A percentile compares a stretch with the other conserved stretches of the same genome.
phyloP scores from a whole-genome alignment of 768 basidiomycete species.

The Psilocybe sp. region DNA sequence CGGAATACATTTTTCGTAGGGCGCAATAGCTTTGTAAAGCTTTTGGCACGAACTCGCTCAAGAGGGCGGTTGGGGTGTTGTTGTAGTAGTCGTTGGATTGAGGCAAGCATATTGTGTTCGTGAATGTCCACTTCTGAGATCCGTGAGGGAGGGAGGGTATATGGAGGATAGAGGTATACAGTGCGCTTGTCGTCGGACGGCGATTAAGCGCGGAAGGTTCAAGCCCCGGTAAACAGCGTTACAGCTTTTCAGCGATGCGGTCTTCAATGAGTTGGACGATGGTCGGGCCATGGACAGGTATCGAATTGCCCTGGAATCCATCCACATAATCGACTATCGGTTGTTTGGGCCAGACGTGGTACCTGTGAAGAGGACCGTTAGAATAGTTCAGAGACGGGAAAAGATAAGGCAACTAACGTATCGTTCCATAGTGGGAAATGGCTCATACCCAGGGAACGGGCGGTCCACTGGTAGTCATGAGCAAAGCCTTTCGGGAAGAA shows the following conservation, averaged over 20 bases:
- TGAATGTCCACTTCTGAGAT: no score
- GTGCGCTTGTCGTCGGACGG: no score
- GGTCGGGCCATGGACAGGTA: conserved; percentile 67
- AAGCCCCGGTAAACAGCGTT: not conserved
- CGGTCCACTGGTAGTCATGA: conserved; percentile 85
- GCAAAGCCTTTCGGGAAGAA: conserved; percentile 82
- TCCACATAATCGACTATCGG: conserved; percentile 67
- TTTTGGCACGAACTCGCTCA: no score
- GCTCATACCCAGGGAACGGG: conserved; percentile 65
- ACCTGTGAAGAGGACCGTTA: conserved; percentile 12
- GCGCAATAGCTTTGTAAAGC: no score
- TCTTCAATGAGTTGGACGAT: conserved; percentile 74
- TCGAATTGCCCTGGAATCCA: conserved; percentile 78
- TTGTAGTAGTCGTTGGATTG: no score
- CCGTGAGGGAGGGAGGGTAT: no score
- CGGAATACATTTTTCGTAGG: no score
- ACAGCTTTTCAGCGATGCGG: conserved; percentile 34
- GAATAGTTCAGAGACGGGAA: not conserved
- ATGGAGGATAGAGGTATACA: no score
- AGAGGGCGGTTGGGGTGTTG: no score
- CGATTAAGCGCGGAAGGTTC: no score
- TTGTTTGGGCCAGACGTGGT: conserved; percentile 41
- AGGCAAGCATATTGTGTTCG: no score
- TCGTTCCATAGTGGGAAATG: conserved; percentile 85
- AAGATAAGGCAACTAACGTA: conserved; percentile 40